A percentile compares a stretch with the other conserved stretches of the same genome.
Conservation (phyloP, 1,284 basidiomycete species). For the Amylostereum areolatum region DNA sequence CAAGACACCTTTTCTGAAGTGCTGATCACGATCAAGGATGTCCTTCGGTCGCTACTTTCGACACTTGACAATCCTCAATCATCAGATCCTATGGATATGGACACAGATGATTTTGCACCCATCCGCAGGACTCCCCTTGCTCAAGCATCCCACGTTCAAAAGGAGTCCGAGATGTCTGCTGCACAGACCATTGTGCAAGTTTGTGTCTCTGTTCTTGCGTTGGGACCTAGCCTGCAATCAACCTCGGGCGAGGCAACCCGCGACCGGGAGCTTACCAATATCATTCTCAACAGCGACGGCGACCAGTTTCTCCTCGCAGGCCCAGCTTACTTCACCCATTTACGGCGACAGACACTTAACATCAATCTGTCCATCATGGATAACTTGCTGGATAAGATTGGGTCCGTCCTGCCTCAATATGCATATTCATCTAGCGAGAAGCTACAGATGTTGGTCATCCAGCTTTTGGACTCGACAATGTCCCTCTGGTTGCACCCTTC, state of each 20-base stretch:
- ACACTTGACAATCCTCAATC: slow-evolving; percentile 10
- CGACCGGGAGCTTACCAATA: slow-evolving; percentile 58
- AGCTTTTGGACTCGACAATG: slow-evolving; percentile 63
- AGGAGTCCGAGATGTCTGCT: slow-evolving; percentile 23
- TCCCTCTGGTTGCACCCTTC: slow-evolving; percentile 54
- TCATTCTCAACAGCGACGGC: slow-evolving; percentile 46
- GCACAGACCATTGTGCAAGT: slow-evolving; percentile 33
- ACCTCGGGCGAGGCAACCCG: slow-evolving; percentile 49
- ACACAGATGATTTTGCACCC: slow-evolving; percentile 63
- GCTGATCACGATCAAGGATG: slow-evolving; percentile 29
- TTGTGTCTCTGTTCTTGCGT: slow-evolving; percentile 50
- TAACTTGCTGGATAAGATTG: slow-evolving; percentile 48
- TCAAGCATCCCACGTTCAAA: slow-evolving; percentile 20
- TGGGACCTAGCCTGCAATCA: slow-evolving; percentile 56
- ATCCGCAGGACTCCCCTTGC: slow-evolving; percentile 38
- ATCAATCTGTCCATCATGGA: slow-evolving; percentile 47
- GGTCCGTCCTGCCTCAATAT: slow-evolving; percentile 51
- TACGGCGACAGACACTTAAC: slow-evolving; percentile 48
- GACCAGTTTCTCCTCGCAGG: slow-evolving; percentile 54
- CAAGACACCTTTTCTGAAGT: slow-evolving; percentile 45
- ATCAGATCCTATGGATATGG: slow-evolving; percentile 10
- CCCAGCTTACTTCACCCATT: slow-evolving; percentile 49
- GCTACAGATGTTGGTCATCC: slow-evolving; percentile 49
- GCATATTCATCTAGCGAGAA: slow-evolving; percentile 49
- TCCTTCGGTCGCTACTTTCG: slow-evolving; percentile 26